A percentile compares a stretch with the other conserved stretches of the same genome.
These are phyloP conservation scores for Paramyrothecium roridum DNA, from an alignment of 2,329 filamentous ascomycete species.

Conservation along the genomic window DNA sequence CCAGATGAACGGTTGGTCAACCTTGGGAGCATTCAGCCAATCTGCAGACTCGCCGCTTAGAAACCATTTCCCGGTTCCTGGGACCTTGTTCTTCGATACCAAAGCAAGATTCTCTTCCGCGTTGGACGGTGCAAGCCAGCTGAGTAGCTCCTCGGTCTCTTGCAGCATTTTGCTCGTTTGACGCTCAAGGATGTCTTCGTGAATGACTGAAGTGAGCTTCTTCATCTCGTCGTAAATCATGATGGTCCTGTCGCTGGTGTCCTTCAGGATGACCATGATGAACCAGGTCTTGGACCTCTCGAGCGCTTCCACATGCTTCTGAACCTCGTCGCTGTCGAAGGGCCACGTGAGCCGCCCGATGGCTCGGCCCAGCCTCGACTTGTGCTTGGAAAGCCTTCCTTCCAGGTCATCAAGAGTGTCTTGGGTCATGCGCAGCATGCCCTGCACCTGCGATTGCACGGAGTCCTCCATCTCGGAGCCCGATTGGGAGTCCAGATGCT, in stretches of 20 bases:
- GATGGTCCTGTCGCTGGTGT: constrained; percentile 13
- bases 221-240: constrained; percentile 16
- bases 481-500: constrained; percentile 11
- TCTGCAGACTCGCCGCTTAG: constrained; percentile 8
- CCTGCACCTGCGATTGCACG: constrained; percentile 1
- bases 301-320: constrained; percentile 14
- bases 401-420: constrained; percentile 14
- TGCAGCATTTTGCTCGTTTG: constrained; percentile 9
- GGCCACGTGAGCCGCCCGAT: constrained; percentile 13
- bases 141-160: constrained; percentile 11
- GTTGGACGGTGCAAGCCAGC: constrained; percentile 15
- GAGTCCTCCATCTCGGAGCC: neutral
- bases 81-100: constrained; percentile 9
- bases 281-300: constrained; percentile 21
- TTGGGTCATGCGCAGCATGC: constrained; percentile 15
- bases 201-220: constrained; percentile 11
- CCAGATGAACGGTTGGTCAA: constrained; percentile 15
- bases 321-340: constrained; percentile 11
- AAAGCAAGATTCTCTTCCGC: constrained; percentile 9
- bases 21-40: constrained; percentile 9
- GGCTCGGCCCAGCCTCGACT: constrained; percentile 8
- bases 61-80: constrained; percentile 16
- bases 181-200: constrained; percentile 14
- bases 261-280: constrained; percentile 17
- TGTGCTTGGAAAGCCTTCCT: constrained; percentile 10